Percentiles rank a stretch among this genome's conserved stretches.
phyloP scores from a whole-genome alignment of 495 filamentous ascomycete species.

The Rhypophila decipiens region DNA sequence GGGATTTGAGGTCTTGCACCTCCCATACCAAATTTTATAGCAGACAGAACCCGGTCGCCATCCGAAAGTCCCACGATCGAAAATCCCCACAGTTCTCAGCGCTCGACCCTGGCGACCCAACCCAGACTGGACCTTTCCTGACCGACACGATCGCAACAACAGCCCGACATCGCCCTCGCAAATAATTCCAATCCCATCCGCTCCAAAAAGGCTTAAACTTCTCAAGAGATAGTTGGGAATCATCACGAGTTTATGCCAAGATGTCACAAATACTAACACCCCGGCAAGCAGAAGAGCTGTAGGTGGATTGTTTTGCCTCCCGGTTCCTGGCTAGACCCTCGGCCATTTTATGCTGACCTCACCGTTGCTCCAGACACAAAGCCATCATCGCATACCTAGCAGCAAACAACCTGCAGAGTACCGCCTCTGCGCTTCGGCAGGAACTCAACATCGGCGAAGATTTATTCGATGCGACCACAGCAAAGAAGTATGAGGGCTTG shows the following conservation, averaged over 20 bases:
- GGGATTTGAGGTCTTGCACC: not conserved
- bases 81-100: too few relatives aligned
- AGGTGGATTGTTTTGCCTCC: constrained; percentile 25
- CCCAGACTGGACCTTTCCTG: too few relatives aligned
- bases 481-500: constrained; percentile 84
- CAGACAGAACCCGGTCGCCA: not conserved
- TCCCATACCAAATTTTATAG: not conserved
- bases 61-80: not conserved
- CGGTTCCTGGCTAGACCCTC: not conserved
- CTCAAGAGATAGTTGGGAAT: not conserved
- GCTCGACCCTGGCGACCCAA: not conserved
- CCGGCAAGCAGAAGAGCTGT: constrained; percentile 87
- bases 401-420: constrained; percentile 60
- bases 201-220: not conserved
- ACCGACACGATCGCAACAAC: not conserved
- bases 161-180: not conserved
- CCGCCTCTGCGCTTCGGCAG: constrained; percentile 58
- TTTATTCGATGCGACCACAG: constrained; percentile 65
- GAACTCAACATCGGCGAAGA: constrained; percentile 60
- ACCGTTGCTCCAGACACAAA: constrained; percentile 67
- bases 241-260: constrained; percentile 15
- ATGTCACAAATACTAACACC: constrained; percentile 75
- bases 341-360: constrained; percentile 7
- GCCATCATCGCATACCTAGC: constrained; percentile 82
- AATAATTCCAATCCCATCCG: not conserved